Base-by-base conservation (phyloP, 805 yeast species). In the Kurtzmaniella fragi region DNA sequence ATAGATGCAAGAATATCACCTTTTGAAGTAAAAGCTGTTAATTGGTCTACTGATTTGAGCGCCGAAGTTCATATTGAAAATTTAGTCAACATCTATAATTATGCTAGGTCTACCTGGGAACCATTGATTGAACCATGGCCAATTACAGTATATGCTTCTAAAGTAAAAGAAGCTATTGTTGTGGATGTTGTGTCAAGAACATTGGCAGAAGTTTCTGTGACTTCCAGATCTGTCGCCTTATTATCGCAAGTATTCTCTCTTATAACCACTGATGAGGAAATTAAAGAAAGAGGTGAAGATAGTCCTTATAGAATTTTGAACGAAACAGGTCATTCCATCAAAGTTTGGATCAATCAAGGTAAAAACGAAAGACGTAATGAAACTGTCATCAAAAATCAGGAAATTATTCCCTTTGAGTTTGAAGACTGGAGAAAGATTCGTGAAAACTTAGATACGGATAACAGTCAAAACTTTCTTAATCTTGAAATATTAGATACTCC, bases 31-130 rank as follows among this genome's bases (percentile, higher is more conserved):
- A 65, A 64, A 26, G 90, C 88, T 0, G 73, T 75, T 39, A 85
- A 90, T 50, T 90, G 97, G 97, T 83, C 95, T 0, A 80, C 90
- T 1, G 90, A 85, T 43, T 59, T 90, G 39, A 81, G 80, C 48
- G 84, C 87, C 1, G 80, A 78, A 41, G 70, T 83, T 0, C 74
- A 76, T 17, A 59, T 89, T 28, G 84, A 78, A 43, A 71, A 88
- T 0, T 75, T 67, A 43, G 74, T 84, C 8, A 89, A 87, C 57
- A 77, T 87, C 15, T 90, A 84, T 68, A 89, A 89, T 57, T 90
- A 90, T 57, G 77, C 96, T 0, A 78, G 84, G 44, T 89, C 96
- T 3, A 76, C 88, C 0, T 90, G 99, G 98, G 98, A 93, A 52
- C 97, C 99, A 0, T 65, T 93, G 34, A 58, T 93, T 36, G 99